Evolutionary conservation across 2,329 filamentous ascomycete species (phyloP).

Genomic region (Emmonsiellopsis sp.): DNA sequence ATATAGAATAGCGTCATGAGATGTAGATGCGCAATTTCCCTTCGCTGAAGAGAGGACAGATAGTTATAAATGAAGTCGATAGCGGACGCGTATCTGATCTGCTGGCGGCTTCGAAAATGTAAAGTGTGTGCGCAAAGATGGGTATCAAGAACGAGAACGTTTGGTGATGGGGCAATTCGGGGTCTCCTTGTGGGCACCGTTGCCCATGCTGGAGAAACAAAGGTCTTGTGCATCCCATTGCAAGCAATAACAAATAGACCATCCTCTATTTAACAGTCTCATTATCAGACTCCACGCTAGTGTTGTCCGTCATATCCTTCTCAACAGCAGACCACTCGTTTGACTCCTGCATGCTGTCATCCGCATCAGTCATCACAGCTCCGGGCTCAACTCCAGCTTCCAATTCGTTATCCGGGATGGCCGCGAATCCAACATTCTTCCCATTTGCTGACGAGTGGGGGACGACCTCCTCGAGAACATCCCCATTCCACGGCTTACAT

Average conservation of each 20-base stretch:
- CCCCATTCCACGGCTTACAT: conserved; percentile 85
- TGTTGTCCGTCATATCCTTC: conserved; percentile 17
- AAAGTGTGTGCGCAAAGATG: neutral
- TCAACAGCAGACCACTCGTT: conserved; percentile 29
- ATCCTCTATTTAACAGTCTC: neutral
- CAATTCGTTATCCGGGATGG: conserved; percentile 13
- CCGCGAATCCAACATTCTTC: conserved; percentile 33
- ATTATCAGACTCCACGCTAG: conserved; percentile 8
- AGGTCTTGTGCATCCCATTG: neutral
- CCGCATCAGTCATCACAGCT: conserved; percentile 20
- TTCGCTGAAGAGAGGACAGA: too few species aligned
- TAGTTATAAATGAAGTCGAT: too few species aligned
- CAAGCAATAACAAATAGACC: neutral
- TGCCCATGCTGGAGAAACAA: neutral
- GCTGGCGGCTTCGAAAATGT: too few species aligned
- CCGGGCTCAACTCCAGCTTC: conserved; percentile 12
- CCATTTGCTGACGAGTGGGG: conserved; percentile 23
- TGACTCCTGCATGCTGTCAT: conserved; percentile 27
- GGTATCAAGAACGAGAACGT: neutral
- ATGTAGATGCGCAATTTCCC: too few species aligned
- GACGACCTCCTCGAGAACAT: conserved; percentile 52
- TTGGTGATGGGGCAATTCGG: neutral
- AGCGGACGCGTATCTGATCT: too few species aligned
- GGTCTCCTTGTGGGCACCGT: too few species aligned
- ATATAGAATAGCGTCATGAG: too few species aligned